Conservation (phyloP, 2,329 filamentous ascomycete species). For the Colletotrichum euphorbiae region DNA sequence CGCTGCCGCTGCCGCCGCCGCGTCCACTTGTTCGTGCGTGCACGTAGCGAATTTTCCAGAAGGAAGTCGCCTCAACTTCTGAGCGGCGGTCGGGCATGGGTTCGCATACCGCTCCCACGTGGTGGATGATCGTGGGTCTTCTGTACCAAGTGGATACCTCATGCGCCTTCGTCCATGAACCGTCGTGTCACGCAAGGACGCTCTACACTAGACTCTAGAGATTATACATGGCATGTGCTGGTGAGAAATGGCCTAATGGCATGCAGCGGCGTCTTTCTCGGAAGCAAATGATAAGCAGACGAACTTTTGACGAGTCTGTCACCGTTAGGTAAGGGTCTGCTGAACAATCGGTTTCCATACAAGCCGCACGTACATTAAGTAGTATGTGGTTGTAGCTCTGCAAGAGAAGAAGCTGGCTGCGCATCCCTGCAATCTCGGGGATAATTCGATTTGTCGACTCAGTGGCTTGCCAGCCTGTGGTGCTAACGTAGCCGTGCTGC, state of each 20-base stretch:
- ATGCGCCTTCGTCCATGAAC: slow-evolving; percentile 29
- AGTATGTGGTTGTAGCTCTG: not conserved
- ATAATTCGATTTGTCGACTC: slow-evolving; percentile 40
- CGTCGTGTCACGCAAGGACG: slow-evolving; percentile 15
- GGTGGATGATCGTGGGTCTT: slow-evolving; percentile 36
- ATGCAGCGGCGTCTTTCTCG: slow-evolving; percentile 30
- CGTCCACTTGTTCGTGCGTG: not conserved
- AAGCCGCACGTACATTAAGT: slow-evolving; percentile 15
- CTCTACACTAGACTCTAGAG: no score
- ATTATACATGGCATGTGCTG: not conserved
- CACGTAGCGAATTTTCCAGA: slow-evolving; percentile 35
- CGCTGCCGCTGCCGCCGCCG: not conserved
- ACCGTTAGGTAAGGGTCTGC: slow-evolving; percentile 20
- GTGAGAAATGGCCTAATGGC: not conserved
- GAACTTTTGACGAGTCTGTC: slow-evolving; percentile 31
- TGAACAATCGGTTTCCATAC: slow-evolving; percentile 18
- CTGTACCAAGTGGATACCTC: slow-evolving; percentile 33
- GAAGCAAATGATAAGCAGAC: slow-evolving; percentile 7
- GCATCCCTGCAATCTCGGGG: slow-evolving; percentile 36
- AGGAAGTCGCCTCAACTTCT: slow-evolving; percentile 30
- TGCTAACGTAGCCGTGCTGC: slow-evolving; percentile 15
- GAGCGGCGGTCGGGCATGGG: slow-evolving; percentile 27
- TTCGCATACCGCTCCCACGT: slow-evolving; percentile 39
- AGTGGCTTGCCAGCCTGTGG: slow-evolving; percentile 19
- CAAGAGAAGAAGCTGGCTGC: slow-evolving; percentile 6